phyloP scores from a whole-genome alignment of 2,329 filamentous ascomycete species.

The Colletotrichum tamarilloi region DNA sequence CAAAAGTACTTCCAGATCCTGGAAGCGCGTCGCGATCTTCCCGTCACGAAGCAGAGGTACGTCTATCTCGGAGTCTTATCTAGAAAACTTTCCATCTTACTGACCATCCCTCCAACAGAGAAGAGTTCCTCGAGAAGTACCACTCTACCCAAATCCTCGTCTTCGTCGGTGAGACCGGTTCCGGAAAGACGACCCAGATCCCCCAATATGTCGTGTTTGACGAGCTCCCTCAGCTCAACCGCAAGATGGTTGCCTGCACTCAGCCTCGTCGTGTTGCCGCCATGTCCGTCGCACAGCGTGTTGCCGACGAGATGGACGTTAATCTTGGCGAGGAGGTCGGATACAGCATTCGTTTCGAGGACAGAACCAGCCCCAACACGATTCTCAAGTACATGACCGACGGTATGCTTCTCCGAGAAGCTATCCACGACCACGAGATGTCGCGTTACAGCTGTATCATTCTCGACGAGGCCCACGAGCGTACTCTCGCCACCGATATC shows the following conservation, averaged over 20 bases:
- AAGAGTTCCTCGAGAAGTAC: constrained; percentile 94
- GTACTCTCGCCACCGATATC: constrained; percentile 96
- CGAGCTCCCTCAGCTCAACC: constrained; percentile 86
- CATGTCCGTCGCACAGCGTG: constrained; percentile 98
- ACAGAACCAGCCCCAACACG: constrained; percentile 88
- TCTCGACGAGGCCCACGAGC: constrained; percentile 97
- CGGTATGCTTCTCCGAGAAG: constrained; percentile 96
- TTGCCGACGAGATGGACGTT: constrained; percentile 96
- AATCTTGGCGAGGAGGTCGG: constrained; percentile 93
- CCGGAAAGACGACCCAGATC: constrained; percentile 98
- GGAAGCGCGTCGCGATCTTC: constrained; percentile 83
- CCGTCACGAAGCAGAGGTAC: constrained; percentile 90
- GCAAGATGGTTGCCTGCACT: constrained; percentile 95
- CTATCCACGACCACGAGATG: constrained; percentile 94
- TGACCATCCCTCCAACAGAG: constrained; percentile 55
- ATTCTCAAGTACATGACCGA: constrained; percentile 99
- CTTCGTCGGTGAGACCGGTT: constrained; percentile 99
- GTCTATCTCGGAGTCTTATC: constrained; percentile 38
- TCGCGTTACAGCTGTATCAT: constrained; percentile 97
- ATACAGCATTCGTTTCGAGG: constrained; percentile 99
- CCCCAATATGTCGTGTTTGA: constrained; percentile 98
- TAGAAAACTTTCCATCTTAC: not conserved
- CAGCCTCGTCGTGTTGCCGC: constrained; percentile 97
- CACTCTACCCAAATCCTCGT: constrained; percentile 96
- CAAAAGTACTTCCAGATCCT: constrained; percentile 91